Base-by-base conservation (phyloP, 1,139 yeast species). In the Zygosaccharomyces sapae region DNA sequence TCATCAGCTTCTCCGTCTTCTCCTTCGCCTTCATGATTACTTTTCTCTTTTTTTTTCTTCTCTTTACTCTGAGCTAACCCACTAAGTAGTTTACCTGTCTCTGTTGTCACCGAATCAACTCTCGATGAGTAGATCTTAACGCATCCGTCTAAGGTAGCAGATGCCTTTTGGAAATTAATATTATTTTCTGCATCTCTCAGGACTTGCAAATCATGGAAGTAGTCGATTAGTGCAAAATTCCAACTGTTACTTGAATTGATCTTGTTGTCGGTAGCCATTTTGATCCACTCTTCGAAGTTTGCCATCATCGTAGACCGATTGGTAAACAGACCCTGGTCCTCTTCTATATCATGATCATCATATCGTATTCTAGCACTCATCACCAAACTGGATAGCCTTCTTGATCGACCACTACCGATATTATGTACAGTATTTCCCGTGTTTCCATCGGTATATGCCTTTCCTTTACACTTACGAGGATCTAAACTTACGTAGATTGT, bases 211-310 rank as follows among this genome's bases (percentile, higher is more conserved):
- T 66, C 70, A 41, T 66, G 59, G 41, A 85, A 90, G 65, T 83
- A 90, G 62, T 89, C 97, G 59, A 90, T 90, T 62, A 90, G 73
- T 0, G 90, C 95, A 61, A 86, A 81, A 56, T 86, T 85, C 96
- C 95, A 86, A 51, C 71, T 76, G 58, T 83, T 83, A 45, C 77
- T 74, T 1, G 81, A 70, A 41, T 83, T 83, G 63, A 83, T 81
- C 62, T 83, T 84, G 65, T 88, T 89, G 63, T 86, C 95, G 1
- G 95, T 86, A n/a, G 94, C 88, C 68, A 86, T 74, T 63, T 81
- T 85, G 74, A 88, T 86, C 89, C 95, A 86, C 67, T 86, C 92
- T 62, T 89, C 96, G 65, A 87, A 88, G 58, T 88, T 88, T 7
- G 83, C 85, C 58, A 77, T 71, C 66, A 72, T 70, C 7, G 68